phyloP scores from a whole-genome alignment of 148 eudicot genomes.

The Cornus kousa region DNA sequence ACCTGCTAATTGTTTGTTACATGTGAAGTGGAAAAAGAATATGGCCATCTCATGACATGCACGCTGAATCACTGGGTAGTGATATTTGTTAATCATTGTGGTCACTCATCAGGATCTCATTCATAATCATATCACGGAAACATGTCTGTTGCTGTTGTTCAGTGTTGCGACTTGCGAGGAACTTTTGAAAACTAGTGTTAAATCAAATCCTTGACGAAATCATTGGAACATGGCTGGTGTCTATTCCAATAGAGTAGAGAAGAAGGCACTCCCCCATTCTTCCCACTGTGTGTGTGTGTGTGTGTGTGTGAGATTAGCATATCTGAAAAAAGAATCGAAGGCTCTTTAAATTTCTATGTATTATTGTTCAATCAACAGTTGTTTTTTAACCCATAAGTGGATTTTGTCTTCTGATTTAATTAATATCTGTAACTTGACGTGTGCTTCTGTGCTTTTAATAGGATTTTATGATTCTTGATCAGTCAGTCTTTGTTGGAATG shows the following conservation, averaged over 20 bases:
- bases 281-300: too few relatives aligned
- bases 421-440: conserved; percentile 3
- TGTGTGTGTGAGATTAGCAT: too few relatives aligned
- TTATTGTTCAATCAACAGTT: background rate
- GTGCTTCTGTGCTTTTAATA: conserved; percentile 21
- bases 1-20: background rate
- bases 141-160: background rate
- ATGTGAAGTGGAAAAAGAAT: background rate
- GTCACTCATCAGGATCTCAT: background rate
- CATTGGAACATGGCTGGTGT: background rate
- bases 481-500: conserved; percentile 68
- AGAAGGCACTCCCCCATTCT: too few relatives aligned
- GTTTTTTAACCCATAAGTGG: background rate
- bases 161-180: background rate
- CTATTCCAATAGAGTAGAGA: background rate
- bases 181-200: background rate
- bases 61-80: background rate
- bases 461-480: conserved; percentile 96
- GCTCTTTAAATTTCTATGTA: background rate
- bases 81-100: background rate
- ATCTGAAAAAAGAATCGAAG: background rate
- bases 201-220: background rate
- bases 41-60: background rate
- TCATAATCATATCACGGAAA: background rate
- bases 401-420: background rate